These are phyloP conservation scores for Smittium mucronatum DNA, from an alignment of 371 early-diverging fungal genomes.

Conservation along the genomic window DNA sequence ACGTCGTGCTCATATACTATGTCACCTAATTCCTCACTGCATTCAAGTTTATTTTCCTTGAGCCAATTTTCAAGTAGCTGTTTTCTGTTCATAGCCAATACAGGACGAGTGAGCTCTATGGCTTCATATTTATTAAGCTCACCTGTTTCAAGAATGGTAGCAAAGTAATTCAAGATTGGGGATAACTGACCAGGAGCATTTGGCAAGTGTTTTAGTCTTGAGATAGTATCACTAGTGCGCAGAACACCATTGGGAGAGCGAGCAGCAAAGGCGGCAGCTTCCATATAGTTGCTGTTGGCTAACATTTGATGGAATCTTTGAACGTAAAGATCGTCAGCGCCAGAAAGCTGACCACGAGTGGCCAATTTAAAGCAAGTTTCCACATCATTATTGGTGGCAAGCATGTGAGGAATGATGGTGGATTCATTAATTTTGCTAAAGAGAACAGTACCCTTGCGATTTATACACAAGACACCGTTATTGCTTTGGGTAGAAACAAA, in stretches of 20 bases:
- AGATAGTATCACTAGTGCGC: slow-evolving; percentile 88
- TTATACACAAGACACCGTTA: slow-evolving; percentile 86
- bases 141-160: slow-evolving; percentile 88
- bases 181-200: slow-evolving; percentile 68
- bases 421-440: slow-evolving; percentile 83
- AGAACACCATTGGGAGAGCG: slow-evolving; percentile 89
- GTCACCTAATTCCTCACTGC: slow-evolving; percentile 96
- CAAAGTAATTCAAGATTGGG: slow-evolving; percentile 95
- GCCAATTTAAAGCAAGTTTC: slow-evolving; percentile 86
- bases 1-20: slow-evolving; percentile 84
- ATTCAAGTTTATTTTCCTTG: slow-evolving; percentile 93
- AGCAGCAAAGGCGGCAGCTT: slow-evolving; percentile 94
- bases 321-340: slow-evolving; percentile 84
- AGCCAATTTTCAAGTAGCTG: slow-evolving; percentile 94
- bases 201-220: slow-evolving; percentile 77
- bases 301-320: slow-evolving; percentile 78
- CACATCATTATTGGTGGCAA: slow-evolving; percentile 64
- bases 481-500: slow-evolving; percentile 92
- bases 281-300: slow-evolving; percentile 58
- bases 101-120: slow-evolving; percentile 84
- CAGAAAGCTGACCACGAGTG: slow-evolving; percentile 79
- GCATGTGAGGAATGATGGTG: slow-evolving; percentile 77
- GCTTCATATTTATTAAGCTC: slow-evolving; percentile 88
- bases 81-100: slow-evolving; percentile 81
- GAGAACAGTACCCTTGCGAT: slow-evolving; percentile 93